A percentile compares a stretch with the other conserved stretches of the same genome.
Conservation (phyloP, 2,329 filamentous ascomycete species). For the Hysterium pulicare region DNA sequence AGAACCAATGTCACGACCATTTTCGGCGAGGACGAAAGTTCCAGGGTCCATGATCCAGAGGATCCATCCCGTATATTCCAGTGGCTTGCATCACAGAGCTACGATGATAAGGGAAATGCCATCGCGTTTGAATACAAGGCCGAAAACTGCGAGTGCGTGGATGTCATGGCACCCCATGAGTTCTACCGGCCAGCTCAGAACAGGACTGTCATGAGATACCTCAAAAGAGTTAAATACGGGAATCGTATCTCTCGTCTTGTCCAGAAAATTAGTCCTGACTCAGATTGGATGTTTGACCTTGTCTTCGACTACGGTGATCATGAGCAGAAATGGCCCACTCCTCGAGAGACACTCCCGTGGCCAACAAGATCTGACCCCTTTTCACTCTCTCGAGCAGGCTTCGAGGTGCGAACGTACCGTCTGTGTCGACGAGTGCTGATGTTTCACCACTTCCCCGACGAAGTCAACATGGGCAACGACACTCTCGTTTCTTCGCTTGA, state of each 20-base stretch:
- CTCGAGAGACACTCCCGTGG: slow-evolving; percentile 15
- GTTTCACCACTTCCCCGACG: slow-evolving; percentile 37
- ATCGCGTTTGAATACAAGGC: slow-evolving; percentile 18
- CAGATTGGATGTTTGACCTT: slow-evolving; percentile 30
- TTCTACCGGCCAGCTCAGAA: slow-evolving; percentile 4
- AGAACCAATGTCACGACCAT: slow-evolving; percentile 13
- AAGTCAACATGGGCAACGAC: not conserved
- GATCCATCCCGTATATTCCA: slow-evolving; percentile 12
- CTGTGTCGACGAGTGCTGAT: slow-evolving; percentile 31
- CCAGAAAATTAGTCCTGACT: not conserved
- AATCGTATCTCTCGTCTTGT: slow-evolving; percentile 7
- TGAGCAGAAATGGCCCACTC: slow-evolving; percentile 11
- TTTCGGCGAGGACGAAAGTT: slow-evolving; percentile 6
- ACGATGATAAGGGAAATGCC: slow-evolving; percentile 23
- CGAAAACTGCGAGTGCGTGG: slow-evolving; percentile 12
- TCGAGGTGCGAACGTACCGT: slow-evolving; percentile 31
- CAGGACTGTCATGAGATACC: slow-evolving; percentile 5
- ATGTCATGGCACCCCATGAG: slow-evolving; percentile 2
- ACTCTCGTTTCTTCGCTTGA: not conserved
- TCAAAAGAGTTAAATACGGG: slow-evolving; percentile 17
- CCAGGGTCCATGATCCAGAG: not conserved
- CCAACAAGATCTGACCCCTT: slow-evolving; percentile 24
- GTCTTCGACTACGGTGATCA: slow-evolving; percentile 39
- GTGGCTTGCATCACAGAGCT: slow-evolving; percentile 19
- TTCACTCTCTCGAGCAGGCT: slow-evolving; percentile 21